These are phyloP conservation scores for Anthracocystis walkeri DNA, from an alignment of 1,284 basidiomycete genomes.

Conservation along the genomic window DNA sequence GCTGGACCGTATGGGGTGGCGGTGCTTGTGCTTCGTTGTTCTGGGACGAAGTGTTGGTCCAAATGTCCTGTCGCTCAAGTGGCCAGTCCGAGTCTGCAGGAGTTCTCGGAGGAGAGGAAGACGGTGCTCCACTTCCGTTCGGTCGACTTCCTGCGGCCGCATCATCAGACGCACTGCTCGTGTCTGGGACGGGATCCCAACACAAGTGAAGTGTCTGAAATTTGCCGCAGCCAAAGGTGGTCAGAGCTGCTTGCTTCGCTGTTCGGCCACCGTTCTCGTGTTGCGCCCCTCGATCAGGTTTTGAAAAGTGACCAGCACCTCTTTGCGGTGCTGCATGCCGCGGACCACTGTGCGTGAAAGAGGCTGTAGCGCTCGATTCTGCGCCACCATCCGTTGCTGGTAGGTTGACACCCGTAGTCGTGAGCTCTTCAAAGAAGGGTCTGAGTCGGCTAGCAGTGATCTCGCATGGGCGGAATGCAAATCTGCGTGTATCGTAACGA, in stretches of 20 bases:
- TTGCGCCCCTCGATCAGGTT: not conserved
- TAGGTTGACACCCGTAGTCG: slow-evolving; percentile 3
- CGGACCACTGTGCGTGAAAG: slow-evolving; percentile 29
- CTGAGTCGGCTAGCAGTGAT: slow-evolving; percentile 51
- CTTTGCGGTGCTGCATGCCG: slow-evolving; percentile 34
- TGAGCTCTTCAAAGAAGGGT: slow-evolving; percentile 49
- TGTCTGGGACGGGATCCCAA: slow-evolving; percentile 33
- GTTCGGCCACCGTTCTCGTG: not conserved
- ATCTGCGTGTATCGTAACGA: slow-evolving; percentile 61
- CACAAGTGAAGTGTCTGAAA: slow-evolving; percentile 29
- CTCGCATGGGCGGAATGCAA: slow-evolving; percentile 58
- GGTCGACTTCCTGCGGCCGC: too few species aligned
- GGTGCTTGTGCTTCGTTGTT: slow-evolving; percentile 34
- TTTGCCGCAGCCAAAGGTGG: slow-evolving; percentile 14
- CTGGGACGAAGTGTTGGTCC: slow-evolving; percentile 51
- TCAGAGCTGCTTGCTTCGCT: slow-evolving; percentile 14
- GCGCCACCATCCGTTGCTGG: not conserved
- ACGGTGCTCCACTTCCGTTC: not conserved
- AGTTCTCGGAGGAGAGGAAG: not conserved
- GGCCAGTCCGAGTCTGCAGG: slow-evolving; percentile 41
- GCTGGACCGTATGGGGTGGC: slow-evolving; percentile 16
- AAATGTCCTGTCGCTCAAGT: slow-evolving; percentile 54
- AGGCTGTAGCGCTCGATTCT: not conserved
- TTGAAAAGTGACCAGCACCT: slow-evolving; percentile 25
- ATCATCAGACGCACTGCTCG: too few species aligned